Conservation (phyloP, 1,139 yeast genomes). For the Zygoascus sp. region DNA sequence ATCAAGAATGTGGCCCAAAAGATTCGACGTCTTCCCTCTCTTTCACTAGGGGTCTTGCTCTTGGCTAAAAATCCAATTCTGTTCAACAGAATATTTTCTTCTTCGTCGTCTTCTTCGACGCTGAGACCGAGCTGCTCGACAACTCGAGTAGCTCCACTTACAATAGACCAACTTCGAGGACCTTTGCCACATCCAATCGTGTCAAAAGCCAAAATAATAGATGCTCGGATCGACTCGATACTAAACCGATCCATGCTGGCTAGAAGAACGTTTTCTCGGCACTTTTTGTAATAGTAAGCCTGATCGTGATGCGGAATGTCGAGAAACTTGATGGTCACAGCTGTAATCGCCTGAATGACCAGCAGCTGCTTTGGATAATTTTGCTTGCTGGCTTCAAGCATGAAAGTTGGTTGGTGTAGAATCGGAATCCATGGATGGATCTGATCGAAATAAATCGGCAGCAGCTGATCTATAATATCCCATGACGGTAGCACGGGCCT, state of each 20-base stretch:
- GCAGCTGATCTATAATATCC: conserved; percentile 4
- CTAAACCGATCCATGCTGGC: conserved; percentile 24
- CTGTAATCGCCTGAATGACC: conserved; percentile 23
- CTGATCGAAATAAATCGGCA: conserved; percentile 13
- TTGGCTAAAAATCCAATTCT: conserved; percentile 19
- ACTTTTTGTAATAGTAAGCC: conserved; percentile 15
- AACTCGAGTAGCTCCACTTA: conserved; percentile 22
- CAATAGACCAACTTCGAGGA: conserved; percentile 24
- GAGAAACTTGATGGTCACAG: conserved; percentile 22
- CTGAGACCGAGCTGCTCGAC: conserved; percentile 24
- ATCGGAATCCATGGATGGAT: conserved; percentile 17
- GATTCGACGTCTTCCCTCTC: conserved; percentile 24
- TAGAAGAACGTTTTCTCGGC: conserved; percentile 21
- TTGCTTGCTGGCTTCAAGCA: conserved; percentile 1
- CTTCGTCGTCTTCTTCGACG: conserved; percentile 20
- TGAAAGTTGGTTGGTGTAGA: conserved; percentile 11
- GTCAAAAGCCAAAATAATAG: conserved; percentile 26
- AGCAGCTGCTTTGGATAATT: conserved; percentile 8
- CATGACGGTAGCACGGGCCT: conserved; percentile 12
- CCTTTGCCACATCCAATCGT: conserved; percentile 26
- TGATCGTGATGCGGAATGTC: conserved; percentile 11
- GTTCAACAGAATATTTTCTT: conserved; percentile 14
- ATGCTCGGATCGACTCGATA: conserved; percentile 26
- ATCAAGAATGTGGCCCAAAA: conserved; percentile 27
- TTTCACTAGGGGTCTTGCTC: conserved; percentile 19